Evolutionary conservation across 1,284 basidiomycete genomes (phyloP).

Genomic region (Naganishia liquefaciens): DNA sequence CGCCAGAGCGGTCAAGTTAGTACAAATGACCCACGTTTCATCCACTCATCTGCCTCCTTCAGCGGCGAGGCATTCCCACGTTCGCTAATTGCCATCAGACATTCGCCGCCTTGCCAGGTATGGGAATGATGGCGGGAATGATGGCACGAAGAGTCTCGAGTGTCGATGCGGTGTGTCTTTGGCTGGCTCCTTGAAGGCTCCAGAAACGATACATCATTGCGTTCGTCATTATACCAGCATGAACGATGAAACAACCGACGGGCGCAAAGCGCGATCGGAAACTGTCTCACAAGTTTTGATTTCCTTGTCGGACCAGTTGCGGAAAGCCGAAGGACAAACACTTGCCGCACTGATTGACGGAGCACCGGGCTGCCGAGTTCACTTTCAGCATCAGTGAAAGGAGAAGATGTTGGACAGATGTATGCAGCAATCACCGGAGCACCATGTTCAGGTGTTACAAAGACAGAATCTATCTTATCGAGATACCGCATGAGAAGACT

Average conservation of each 20-base stretch:
- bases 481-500: not conserved
- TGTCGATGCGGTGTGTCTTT: not conserved
- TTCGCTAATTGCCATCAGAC: slow-evolving; percentile 23
- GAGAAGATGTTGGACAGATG: not conserved
- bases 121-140: not conserved
- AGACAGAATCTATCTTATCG: not conserved
- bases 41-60: slow-evolving; percentile 30
- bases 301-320: no score
- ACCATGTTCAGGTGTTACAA: not conserved
- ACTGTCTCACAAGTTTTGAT: slow-evolving; percentile 3
- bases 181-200: not conserved
- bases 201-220: not conserved
- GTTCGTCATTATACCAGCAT: not conserved
- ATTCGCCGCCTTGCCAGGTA: slow-evolving; percentile 15
- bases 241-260: not conserved
- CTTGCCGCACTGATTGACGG: no score
- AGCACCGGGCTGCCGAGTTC: no score
- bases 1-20: not conserved
- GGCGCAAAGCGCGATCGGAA: slow-evolving; percentile 3
- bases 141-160: not conserved
- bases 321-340: no score
- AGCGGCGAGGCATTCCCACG: slow-evolving; percentile 22
- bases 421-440: no score
- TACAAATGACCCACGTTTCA: slow-evolving; percentile 26
- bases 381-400: no score